Percentiles rank a stretch among this genome's conserved stretches.
phyloP scores from a whole-genome alignment of 495 filamentous ascomycete genomes.

The Penicillium ucsense region DNA sequence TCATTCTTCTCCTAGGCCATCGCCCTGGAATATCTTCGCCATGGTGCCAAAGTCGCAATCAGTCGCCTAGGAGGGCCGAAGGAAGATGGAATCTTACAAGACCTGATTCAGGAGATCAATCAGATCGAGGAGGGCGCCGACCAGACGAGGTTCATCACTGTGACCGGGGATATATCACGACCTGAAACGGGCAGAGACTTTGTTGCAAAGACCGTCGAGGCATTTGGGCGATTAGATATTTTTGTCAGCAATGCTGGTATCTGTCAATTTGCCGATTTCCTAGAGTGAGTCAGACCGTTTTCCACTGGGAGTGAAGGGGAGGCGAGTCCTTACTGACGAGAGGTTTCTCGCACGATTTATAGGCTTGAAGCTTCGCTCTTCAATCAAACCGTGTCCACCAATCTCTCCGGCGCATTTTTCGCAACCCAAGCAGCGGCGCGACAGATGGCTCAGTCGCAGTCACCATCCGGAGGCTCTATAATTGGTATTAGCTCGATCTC shows the following conservation, averaged over 20 bases:
- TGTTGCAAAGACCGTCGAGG: conserved; percentile 40
- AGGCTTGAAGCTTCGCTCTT: conserved; percentile 29
- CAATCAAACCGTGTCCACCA: conserved; percentile 32
- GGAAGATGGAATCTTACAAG: conserved; percentile 39
- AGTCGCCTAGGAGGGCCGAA: conserved; percentile 51
- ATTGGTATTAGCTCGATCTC: conserved; percentile 38
- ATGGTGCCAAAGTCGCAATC: conserved; percentile 54
- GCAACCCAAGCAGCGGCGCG: conserved; percentile 40
- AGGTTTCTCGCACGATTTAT: not conserved
- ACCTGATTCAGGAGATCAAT: conserved; percentile 1
- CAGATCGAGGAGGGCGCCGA: conserved; percentile 23
- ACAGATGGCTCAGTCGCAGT: conserved; percentile 23
- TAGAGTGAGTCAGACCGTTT: conserved; percentile 36
- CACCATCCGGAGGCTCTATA: conserved; percentile 32
- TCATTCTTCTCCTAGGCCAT: conserved; percentile 31
- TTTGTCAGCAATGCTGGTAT: conserved; percentile 78
- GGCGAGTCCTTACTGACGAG: not conserved
- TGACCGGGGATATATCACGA: conserved; percentile 51
- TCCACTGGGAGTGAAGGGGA: not conserved
- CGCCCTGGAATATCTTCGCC: conserved; percentile 45
- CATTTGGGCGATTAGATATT: conserved; percentile 54
- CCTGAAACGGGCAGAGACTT: conserved; percentile 44
- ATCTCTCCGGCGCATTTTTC: conserved; percentile 66
- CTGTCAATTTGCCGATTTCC: conserved; percentile 70
- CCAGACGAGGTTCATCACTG: conserved; percentile 30